Evolutionary conservation across 2,329 filamentous ascomycete species (phyloP).

Genomic region (Paecilomyces sp.): DNA sequence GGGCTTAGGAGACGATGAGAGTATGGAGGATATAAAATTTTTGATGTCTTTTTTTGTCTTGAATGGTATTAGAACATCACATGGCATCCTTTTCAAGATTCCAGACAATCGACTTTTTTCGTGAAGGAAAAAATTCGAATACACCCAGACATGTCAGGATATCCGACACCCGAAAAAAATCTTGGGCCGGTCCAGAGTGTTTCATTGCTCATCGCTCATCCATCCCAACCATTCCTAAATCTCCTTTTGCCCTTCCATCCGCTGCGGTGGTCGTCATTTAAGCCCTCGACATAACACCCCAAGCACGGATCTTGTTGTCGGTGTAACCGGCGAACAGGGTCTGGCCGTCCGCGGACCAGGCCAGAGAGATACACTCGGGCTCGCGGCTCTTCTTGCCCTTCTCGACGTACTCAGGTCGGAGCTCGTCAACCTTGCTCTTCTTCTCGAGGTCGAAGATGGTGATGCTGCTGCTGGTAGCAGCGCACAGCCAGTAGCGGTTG

Average conservation of each 20-base stretch:
- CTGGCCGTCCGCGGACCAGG: conserved; percentile 97
- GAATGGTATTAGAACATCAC: conserved; percentile 35
- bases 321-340: conserved; percentile 99
- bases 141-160: conserved; percentile 31
- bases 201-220: conserved; percentile 41
- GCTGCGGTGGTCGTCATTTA: conserved; percentile 39
- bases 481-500: conserved; percentile 99
- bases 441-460: conserved; percentile 99
- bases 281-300: conserved; percentile 94
- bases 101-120: conserved; percentile 24
- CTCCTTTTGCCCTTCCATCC: conserved; percentile 19
- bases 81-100: conserved; percentile 24
- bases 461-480: conserved; percentile 93
- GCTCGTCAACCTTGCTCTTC: conserved; percentile 99
- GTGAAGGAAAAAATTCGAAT: conserved; percentile 19
- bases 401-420: conserved; percentile 95
- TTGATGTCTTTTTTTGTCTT: conserved; percentile 20
- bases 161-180: conserved; percentile 13
- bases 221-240: conserved; percentile 30
- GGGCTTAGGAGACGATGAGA: not conserved
- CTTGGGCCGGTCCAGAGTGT: conserved; percentile 16
- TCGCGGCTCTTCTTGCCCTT: conserved; percentile 98
- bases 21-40: conserved; percentile 16
- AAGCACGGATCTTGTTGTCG: conserved; percentile 97
- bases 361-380: conserved; percentile 94